Percentiles rank a stretch among this genome's conserved stretches.
Conservation (phyloP, 345 rosid species). For the Populus nigra region DNA sequence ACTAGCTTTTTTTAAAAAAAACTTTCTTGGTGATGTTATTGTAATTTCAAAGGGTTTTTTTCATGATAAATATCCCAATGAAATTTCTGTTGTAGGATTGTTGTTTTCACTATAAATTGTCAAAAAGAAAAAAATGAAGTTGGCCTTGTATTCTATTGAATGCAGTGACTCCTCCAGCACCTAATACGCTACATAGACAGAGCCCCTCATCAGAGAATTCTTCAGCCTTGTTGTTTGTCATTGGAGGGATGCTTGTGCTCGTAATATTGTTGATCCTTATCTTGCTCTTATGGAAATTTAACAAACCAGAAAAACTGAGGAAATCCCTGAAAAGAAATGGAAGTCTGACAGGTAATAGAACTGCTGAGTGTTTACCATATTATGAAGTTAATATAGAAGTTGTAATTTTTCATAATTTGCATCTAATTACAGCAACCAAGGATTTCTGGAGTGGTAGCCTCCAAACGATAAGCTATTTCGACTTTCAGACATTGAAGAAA, state of each 20-base stretch:
- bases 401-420: not conserved
- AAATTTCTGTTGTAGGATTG: too few species aligned
- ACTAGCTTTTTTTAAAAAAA: not conserved
- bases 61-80: not conserved
- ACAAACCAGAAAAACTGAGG: constrained; percentile 19
- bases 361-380: not conserved
- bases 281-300: constrained; percentile 25
- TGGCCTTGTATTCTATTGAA: not conserved
- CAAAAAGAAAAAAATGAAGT: not conserved
- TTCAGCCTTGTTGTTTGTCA: constrained; percentile 30
- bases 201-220: constrained; percentile 5
- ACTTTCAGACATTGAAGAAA: constrained; percentile 52
- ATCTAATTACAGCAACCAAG: constrained; percentile 24
- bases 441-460: constrained; percentile 49
- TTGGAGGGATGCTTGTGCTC: constrained; percentile 33
- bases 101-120: not conserved
- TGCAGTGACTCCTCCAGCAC: constrained; percentile 23
- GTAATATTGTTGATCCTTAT: constrained; percentile 30
- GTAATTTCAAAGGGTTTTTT: not conserved
- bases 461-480: constrained; percentile 43
- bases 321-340: constrained; percentile 7
- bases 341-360: constrained; percentile 19
- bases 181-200: constrained; percentile 7
- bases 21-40: too few species aligned
- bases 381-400: not conserved